Conservation (phyloP, 1,139 yeast genomes). For the Saccharomyces hybrid region DNA sequence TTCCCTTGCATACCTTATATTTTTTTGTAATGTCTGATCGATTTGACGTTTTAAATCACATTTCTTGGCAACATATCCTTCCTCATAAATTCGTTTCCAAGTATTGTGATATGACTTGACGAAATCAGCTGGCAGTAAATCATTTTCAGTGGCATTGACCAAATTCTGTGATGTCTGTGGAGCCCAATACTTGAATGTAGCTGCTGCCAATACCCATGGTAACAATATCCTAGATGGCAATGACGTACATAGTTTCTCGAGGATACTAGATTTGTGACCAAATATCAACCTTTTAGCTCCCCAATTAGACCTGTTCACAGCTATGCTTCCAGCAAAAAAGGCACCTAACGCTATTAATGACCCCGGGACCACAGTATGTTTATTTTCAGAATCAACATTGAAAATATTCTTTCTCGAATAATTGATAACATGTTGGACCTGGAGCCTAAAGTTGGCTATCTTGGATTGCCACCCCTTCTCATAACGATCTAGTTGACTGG, state of each 20-base stretch:
- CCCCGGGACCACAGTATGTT: conserved; percentile 20
- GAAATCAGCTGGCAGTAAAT: conserved; percentile 17
- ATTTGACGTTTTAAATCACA: conserved; percentile 4
- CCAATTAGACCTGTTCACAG: conserved; percentile 23
- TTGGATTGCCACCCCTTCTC: neutral
- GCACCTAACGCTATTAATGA: conserved; percentile 21
- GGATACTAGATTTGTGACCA: conserved; percentile 9
- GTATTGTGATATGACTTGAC: conserved; percentile 11
- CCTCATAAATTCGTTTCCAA: conserved; percentile 11
- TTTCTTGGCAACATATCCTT: conserved; percentile 13
- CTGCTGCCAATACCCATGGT: conserved; percentile 21
- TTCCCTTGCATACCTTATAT: conserved; percentile 10
- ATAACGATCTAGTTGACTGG: neutral
- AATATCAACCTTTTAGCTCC: conserved; percentile 9
- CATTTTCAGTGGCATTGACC: conserved; percentile 12
- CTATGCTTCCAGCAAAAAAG: conserved; percentile 22
- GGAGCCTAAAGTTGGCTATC: neutral
- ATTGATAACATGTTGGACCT: conserved; percentile 7
- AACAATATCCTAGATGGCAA: conserved; percentile 22
- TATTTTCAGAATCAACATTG: conserved; percentile 16
- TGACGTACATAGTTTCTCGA: conserved; percentile 17
- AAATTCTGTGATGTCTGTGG: conserved; percentile 22
- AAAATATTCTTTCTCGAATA: conserved; percentile 19
- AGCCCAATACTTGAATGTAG: conserved; percentile 14
- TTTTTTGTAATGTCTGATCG: conserved; percentile 10